phyloP scores from a whole-genome alignment of 2,329 filamentous ascomycete species.

The Claviceps monticola region DNA sequence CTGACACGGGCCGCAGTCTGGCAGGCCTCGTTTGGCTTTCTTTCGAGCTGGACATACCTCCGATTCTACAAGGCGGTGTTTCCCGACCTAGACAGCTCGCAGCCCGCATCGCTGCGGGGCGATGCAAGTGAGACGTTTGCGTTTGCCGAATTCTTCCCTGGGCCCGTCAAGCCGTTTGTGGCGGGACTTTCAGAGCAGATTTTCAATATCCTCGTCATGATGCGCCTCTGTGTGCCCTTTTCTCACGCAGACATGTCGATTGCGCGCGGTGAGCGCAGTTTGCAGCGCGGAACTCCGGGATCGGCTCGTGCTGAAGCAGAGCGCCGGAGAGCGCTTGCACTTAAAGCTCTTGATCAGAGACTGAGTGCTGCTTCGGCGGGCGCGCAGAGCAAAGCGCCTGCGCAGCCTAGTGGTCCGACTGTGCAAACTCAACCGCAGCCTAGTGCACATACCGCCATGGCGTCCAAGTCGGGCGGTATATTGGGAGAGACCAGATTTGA shows the following conservation, averaged over 20 bases:
- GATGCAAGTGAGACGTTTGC: slow-evolving; percentile 95
- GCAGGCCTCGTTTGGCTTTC: slow-evolving; percentile 66
- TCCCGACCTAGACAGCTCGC: slow-evolving; percentile 51
- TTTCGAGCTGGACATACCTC: slow-evolving; percentile 88
- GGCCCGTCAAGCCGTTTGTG: slow-evolving; percentile 64
- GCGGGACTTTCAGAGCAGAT: slow-evolving; percentile 58
- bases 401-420: slow-evolving; percentile 35
- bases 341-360: slow-evolving; percentile 85
- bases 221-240: slow-evolving; percentile 75
- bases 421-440: slow-evolving; percentile 43
- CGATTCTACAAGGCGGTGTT: slow-evolving; percentile 81
- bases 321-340: slow-evolving; percentile 70
- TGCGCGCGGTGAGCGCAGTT: slow-evolving; percentile 48
- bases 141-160: slow-evolving; percentile 91
- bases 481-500: slow-evolving; percentile 58
- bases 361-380: slow-evolving; percentile 66
- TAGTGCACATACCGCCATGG: slow-evolving; percentile 44
- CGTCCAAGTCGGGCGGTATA: slow-evolving; percentile 38
- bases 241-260: slow-evolving; percentile 66
- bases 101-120: slow-evolving; percentile 54
- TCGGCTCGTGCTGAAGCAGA: slow-evolving; percentile 84
- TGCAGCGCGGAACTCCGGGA: slow-evolving; percentile 43
- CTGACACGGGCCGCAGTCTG: slow-evolving; percentile 62
- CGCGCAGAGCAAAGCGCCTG: slow-evolving; percentile 16
- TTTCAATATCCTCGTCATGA: slow-evolving; percentile 59